Percentiles rank a stretch among this genome's conserved stretches.
Evolutionary conservation across 805 yeast genomes (phyloP).

Genomic region (Wickerhamiella domercqiae): DNA sequence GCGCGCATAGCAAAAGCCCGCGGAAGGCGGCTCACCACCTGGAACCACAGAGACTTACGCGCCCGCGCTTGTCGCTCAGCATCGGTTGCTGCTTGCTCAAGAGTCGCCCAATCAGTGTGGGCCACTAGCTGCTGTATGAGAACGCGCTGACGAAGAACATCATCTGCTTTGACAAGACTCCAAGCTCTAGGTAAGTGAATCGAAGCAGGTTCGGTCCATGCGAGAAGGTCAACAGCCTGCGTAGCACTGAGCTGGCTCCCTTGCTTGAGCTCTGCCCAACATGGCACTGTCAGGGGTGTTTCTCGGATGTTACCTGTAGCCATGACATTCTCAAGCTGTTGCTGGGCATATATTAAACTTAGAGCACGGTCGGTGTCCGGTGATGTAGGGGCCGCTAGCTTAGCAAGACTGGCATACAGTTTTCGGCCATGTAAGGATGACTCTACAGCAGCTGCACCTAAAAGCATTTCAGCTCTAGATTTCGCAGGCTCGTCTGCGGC

Average conservation of each 20-base stretch:
- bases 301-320: not conserved
- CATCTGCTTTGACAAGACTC: conserved; percentile 5
- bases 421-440: conserved; percentile 2
- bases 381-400: conserved; percentile 6
- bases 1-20: conserved; percentile 1
- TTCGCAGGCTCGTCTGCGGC: conserved; percentile 5
- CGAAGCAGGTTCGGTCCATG: conserved; percentile 3
- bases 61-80: not conserved
- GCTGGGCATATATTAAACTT: conserved; percentile 6
- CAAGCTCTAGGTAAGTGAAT: conserved; percentile 7
- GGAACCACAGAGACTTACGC: conserved; percentile 7
- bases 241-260: conserved; percentile 2
- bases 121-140: conserved; percentile 11
- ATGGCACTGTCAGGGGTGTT: not conserved
- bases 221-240: conserved; percentile 10
- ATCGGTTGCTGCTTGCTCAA: conserved; percentile 1
- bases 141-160: conserved; percentile 7
- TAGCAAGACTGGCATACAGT: conserved; percentile 9
- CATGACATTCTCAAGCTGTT: conserved; percentile 4
- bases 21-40: conserved; percentile 2
- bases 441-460: conserved; percentile 4
- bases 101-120: conserved; percentile 10
- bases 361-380: conserved; percentile 4
- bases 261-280: no score
- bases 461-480: conserved; percentile 7